Evolutionary conservation across 768 basidiomycete species (phyloP).

Genomic region (Strobilomyces dryophilus): DNA sequence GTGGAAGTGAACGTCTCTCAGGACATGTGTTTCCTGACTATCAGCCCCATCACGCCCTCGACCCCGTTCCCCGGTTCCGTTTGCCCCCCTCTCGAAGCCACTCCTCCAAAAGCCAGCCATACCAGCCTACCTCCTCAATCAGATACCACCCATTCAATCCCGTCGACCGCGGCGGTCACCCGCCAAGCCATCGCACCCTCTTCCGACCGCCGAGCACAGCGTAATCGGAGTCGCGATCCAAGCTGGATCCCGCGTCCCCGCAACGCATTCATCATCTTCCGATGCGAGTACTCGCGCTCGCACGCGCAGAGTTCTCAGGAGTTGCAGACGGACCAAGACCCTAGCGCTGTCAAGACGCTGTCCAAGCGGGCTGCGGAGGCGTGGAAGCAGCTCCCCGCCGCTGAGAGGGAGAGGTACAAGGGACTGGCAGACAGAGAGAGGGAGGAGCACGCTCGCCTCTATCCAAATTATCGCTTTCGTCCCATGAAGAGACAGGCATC

Average conservation of each 20-base stretch:
- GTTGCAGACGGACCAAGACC: constrained; percentile 27
- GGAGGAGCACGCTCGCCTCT: constrained; percentile 48
- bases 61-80: constrained; percentile 4
- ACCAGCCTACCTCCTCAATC: background rate
- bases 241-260: constrained; percentile 64
- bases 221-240: constrained; percentile 44
- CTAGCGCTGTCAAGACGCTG: constrained; percentile 44
- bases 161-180: background rate
- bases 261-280: constrained; percentile 72
- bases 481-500: constrained; percentile 42
- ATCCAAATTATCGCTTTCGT: constrained; percentile 64
- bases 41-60: constrained; percentile 3
- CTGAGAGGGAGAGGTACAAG: constrained; percentile 49
- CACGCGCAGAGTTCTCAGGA: constrained; percentile 37
- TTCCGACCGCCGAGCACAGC: constrained; percentile 35
- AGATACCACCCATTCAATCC: background rate
- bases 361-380: constrained; percentile 76
- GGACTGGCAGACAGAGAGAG: constrained; percentile 51
- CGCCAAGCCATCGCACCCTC: constrained; percentile 27
- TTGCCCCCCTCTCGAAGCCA: constrained; percentile 15
- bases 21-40: constrained; percentile 7
- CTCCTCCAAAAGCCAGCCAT: background rate
- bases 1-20: constrained; percentile 25
- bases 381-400: constrained; percentile 56
- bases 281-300: constrained; percentile 55